Evolutionary conservation across 2,329 filamentous ascomycete genomes (phyloP), one percentile per base, ranked within the genome.

Genomic region (Talaromyces islandicus): DNA sequence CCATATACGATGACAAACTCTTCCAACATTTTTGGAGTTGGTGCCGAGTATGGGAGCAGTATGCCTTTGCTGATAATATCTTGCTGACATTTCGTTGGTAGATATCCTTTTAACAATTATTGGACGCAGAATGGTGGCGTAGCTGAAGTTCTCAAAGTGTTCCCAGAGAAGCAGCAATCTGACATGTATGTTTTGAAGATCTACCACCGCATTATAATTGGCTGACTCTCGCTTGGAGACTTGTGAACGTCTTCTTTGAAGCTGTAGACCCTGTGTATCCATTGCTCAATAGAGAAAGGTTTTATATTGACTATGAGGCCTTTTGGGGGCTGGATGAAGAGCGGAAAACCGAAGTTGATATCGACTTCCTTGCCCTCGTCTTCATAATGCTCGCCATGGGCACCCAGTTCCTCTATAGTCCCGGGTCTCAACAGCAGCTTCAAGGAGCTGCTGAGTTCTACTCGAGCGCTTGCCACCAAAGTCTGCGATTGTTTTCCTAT

Each of bases 371-470:
- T 12, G 60, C 57, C 6, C 60, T 62, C n/a, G 54, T 59, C 50
- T 62, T 62, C 41, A 62, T 62, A 32, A n/a, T 62, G 19, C 50
- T 62, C 21, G 60, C 60, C 9, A 62, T 62, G 60, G 60, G 60
- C 5, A 62, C 60, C 4, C 57, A 59, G n/a, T 62, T 62, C 46
- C 25, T 62, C n/a, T 48, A 54, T 30, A 38, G 19, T 6, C 60
- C 60, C 4, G 57, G 50, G 3, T 30, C 57, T 2, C 19, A 50
- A 2, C 54, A 25, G 3, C 12, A 53, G n/a, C 29, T 56, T 1
- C 43, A 59, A 54, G 29, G 25, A 17, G 54, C 21, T 7, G 60
- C 60, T n/a, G 60, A 62, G 21, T 62, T 62, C n/a, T 62, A 57
- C 55, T 62, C 60, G 10, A 62, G 60, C 50, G 60, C 60, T 7